Percentiles rank a stretch among this genome's conserved stretches.
phyloP scores from a whole-genome alignment of 1,284 basidiomycete genomes.

The Agroathelia rolfsii region DNA sequence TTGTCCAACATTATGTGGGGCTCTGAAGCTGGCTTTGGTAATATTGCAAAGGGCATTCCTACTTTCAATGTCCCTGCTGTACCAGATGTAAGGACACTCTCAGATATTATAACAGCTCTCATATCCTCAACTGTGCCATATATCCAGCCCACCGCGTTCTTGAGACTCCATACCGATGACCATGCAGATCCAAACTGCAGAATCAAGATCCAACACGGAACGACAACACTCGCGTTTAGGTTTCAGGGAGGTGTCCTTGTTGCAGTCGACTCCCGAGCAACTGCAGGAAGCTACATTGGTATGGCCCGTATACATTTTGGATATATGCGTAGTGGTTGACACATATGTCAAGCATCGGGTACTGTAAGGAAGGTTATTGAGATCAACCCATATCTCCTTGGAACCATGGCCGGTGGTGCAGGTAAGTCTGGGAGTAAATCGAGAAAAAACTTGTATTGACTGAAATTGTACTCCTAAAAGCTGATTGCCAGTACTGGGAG shows the following conservation, averaged over 20 bases:
- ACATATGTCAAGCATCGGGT: slow-evolving; percentile 59
- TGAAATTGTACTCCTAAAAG: slow-evolving; percentile 27
- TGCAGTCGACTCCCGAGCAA: slow-evolving; percentile 95
- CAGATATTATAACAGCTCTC: slow-evolving; percentile 3
- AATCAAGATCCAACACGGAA: slow-evolving; percentile 99
- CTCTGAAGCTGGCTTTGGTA: slow-evolving; percentile 72
- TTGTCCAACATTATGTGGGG: slow-evolving; percentile 67
- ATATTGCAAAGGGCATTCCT: slow-evolving; percentile 56
- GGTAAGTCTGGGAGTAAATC: slow-evolving; percentile 50
- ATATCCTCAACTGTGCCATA: too few species aligned
- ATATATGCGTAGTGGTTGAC: slow-evolving; percentile 4
- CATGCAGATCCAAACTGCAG: slow-evolving; percentile 85
- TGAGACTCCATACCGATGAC: slow-evolving; percentile 88
- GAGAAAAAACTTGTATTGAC: too few species aligned
- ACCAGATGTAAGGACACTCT: slow-evolving; percentile 50
- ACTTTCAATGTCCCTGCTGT: slow-evolving; percentile 63
- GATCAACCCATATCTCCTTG: slow-evolving; percentile 97
- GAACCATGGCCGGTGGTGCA: slow-evolving; percentile 99
- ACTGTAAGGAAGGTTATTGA: slow-evolving; percentile 99
- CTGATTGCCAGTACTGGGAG: slow-evolving; percentile 95
- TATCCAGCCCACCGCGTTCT: slow-evolving; percentile 76
- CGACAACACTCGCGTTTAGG: slow-evolving; percentile 96
- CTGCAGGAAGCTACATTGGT: slow-evolving; percentile 96
- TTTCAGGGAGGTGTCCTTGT: slow-evolving; percentile 97
- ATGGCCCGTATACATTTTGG: slow-evolving; percentile 17